Percentiles rank a stretch among this genome's conserved stretches.
Conservation (phyloP, 1,284 basidiomycete species). For the Gastroboletus turbinatus region DNA sequence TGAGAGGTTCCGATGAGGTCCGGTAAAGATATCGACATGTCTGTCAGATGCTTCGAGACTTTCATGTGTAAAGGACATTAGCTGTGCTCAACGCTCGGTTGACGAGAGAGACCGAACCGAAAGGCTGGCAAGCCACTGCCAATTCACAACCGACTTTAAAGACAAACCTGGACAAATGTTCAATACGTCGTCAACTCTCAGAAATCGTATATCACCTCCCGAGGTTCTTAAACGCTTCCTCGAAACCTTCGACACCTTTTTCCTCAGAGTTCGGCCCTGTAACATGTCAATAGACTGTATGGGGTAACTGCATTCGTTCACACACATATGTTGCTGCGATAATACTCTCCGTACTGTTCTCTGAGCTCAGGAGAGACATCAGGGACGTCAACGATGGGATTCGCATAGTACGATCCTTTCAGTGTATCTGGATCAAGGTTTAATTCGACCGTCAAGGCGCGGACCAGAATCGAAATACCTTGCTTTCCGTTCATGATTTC, state of each 20-base stretch:
- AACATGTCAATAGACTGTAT: not conserved
- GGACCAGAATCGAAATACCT: slow-evolving; percentile 40
- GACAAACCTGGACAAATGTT: slow-evolving; percentile 54
- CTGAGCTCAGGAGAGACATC: slow-evolving; percentile 54
- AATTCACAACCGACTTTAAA: slow-evolving; percentile 79
- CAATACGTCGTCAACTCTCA: not conserved
- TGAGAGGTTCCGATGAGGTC: slow-evolving; percentile 63
- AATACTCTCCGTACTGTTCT: slow-evolving; percentile 72
- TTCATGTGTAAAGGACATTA: slow-evolving; percentile 1
- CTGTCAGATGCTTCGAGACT: slow-evolving; percentile 65
- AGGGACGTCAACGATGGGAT: slow-evolving; percentile 71
- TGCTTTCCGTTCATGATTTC: slow-evolving; percentile 94
- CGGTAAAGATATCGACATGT: slow-evolving; percentile 62
- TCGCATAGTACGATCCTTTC: slow-evolving; percentile 93
- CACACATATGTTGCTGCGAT: slow-evolving; percentile 75
- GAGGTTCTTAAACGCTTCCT: slow-evolving; percentile 82
- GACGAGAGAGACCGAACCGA: slow-evolving; percentile 50
- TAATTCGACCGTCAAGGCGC: not conserved
- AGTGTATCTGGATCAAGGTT: slow-evolving; percentile 56
- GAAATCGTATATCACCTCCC: slow-evolving; percentile 50
- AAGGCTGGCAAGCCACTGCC: slow-evolving; percentile 83
- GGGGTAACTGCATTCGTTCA: not conserved
- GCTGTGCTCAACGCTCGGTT: not conserved
- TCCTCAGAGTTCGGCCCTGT: slow-evolving; percentile 70
- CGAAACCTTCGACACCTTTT: slow-evolving; percentile 70